Base-by-base conservation (phyloP, 1,284 basidiomycete genomes). In the Ceratobasidium sp. region DNA sequence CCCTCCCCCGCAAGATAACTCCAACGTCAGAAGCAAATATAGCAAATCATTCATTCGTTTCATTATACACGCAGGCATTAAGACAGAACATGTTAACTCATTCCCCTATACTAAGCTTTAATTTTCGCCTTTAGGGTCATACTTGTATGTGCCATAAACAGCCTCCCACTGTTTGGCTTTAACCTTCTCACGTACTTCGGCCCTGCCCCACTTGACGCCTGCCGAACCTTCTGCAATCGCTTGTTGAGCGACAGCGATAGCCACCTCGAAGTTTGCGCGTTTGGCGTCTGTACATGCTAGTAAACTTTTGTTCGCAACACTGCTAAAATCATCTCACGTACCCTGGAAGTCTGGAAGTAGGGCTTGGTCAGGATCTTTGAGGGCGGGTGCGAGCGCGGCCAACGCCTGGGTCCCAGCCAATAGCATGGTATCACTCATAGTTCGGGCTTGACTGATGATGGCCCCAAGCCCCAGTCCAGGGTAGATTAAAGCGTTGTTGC, bases 401-500 rank as follows among this genome's bases (percentile, higher is more conserved):
- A 96, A 90, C 17, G 86, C 85, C 47, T 78, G 78, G 13, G 92
- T 88, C 20, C 92, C 94, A 6, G 93, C 93, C 79, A 94, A 90
- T 81, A 95, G 90, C 92, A 93, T 93, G 17, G 86, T 88, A 81
- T 93, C 91, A 5, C 91, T 91, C 80, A 95, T 87, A 4, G 84
- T 84, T 13, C 88, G 86, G 2, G 92, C 89, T 79, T 90, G 85
- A 11, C 90, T 85, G 28, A 93, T 84, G 79, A 95, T 89, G 49
- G 85, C 84, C 49, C 93, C 94, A 75, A 93, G 89, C 10, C 93
- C 93, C 45, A 95, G 87, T 31, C 92, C 93, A 1, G 93, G 93
- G 82, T 93, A 94, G 64, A 94, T 91, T 35, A 94, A 85, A 0
- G 93, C 93, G 81, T 95, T 93, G 82, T 94, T 93, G 81, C 91